Base-by-base conservation (phyloP, 2,329 filamentous ascomycete species). In the Aspergillus sp. region DNA sequence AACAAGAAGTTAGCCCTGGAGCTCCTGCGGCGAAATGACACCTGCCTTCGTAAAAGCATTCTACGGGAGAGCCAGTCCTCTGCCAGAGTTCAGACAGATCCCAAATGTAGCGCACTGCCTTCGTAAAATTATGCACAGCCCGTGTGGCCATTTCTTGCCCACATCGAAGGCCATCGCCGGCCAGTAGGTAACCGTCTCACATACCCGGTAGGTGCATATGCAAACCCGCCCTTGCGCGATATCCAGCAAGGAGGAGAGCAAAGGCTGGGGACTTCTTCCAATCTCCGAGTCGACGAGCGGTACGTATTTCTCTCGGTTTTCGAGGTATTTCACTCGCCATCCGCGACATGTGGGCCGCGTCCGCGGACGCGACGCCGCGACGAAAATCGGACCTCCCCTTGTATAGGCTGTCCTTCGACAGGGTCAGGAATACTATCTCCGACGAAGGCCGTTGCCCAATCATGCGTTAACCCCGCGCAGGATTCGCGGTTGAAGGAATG, bases 261-360 rank as follows among this genome's bases (percentile, higher is more conserved):
- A 41, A 41, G 42, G 32, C 51, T 38, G 42, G 51, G 38, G 15
- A 17, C 36, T 15, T 22, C 22, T 34, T 18, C 34, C 9, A 11
- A n/a, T 17, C 20, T 22, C 20, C 39, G 18, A 51, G 22, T 41
- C 38, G 22, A 6, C n/a, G 9, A 30, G 13, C 38, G 3, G 36
- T 15, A 15, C 18, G 26, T 30, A 9, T 17, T 32, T 18, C 15
- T 20, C 41, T 45, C 24, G 13, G 22, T 15, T 55, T 39, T 24
- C n/a, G 30, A 42, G 26, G 18, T 30, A 55, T 55, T 38, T 49
- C 38, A 32, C 34, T 36, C 38, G 26, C 36, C 13, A 18, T 8
- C 17, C n/a, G 42, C 20, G 20, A 53, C n/a, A 22, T 44, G 53
- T 50, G 53, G 39, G 26, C 44, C 53, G n/a, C 36, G 38, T 45